phyloP scores from a whole-genome alignment of 306 rosid genomes.

The Leucaena leucocephala region DNA sequence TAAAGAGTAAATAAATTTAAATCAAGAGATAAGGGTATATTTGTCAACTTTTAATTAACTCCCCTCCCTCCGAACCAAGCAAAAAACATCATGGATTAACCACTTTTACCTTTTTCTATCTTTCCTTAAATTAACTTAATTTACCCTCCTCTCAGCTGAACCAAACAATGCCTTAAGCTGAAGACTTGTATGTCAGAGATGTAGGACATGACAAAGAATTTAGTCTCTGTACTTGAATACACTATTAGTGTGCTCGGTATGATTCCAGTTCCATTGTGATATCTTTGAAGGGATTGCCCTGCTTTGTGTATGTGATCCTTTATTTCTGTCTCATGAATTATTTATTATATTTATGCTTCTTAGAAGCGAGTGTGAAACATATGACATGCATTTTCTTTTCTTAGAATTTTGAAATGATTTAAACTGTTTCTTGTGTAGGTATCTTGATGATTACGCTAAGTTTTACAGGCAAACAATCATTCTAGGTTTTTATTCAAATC shows the following conservation, averaged over 20 bases:
- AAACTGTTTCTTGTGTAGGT: slow-evolving; percentile 56
- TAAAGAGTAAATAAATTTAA: too few species aligned
- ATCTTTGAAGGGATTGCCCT: neutral
- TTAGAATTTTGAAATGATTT: slow-evolving; percentile 17
- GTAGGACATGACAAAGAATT: slow-evolving; percentile 1
- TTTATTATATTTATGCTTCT: slow-evolving; percentile 14
- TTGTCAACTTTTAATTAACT: too few species aligned
- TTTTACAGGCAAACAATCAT: slow-evolving; percentile 84
- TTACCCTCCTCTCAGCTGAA: too few species aligned
- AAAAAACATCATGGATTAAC: too few species aligned
- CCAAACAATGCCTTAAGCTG: too few species aligned
- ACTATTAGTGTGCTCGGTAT: slow-evolving; percentile 31
- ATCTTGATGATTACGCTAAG: slow-evolving; percentile 71
- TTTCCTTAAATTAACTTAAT: too few species aligned
- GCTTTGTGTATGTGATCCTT: slow-evolving; percentile 7
- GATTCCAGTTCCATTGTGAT: slow-evolving; percentile 21
- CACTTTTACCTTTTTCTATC: too few species aligned
- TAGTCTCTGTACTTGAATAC: slow-evolving; percentile 3
- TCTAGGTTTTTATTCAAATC: slow-evolving; percentile 67
- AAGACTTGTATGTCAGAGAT: slow-evolving; percentile 19
- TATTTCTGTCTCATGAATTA: slow-evolving; percentile 30
- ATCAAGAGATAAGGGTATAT: too few species aligned
- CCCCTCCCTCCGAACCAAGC: too few species aligned
- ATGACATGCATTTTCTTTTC: slow-evolving; percentile 9
- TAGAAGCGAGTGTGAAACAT: slow-evolving; percentile 7